These are phyloP conservation scores for Phytophthora tentaculata DNA, from an alignment of 352 stramenopile species.

Conservation along the genomic window DNA sequence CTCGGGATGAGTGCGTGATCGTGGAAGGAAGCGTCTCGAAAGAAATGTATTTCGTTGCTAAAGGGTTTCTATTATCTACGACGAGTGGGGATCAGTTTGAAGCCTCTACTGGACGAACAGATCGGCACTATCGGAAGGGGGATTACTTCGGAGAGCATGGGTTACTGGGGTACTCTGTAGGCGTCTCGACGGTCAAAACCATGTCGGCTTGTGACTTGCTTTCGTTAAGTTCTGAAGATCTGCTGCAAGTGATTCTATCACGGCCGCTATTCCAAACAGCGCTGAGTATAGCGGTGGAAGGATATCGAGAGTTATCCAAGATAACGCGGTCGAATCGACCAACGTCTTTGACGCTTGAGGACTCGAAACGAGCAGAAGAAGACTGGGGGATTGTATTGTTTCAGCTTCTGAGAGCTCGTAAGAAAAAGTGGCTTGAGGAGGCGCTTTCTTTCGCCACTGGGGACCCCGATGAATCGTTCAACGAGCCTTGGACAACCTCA, in stretches of 20 bases:
- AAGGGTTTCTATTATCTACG: conserved; percentile 47
- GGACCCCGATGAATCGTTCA: conserved; percentile 11
- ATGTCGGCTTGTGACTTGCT: conserved; percentile 31
- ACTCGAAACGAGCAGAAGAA: conserved; percentile 28
- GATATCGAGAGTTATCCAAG: conserved; percentile 53
- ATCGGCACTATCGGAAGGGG: conserved; percentile 40
- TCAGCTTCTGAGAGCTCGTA: conserved; percentile 36
- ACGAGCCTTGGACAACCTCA: conserved; percentile 37
- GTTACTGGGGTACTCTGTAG: conserved; percentile 61
- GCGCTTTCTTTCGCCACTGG: conserved; percentile 16
- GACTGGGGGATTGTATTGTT: conserved; percentile 55
- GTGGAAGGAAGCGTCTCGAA: conserved; percentile 69
- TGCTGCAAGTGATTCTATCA: conserved; percentile 54
- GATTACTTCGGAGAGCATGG: conserved; percentile 71
- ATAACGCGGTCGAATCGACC: conserved; percentile 5
- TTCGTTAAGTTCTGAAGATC: conserved; percentile 44
- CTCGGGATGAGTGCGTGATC: conserved; percentile 65
- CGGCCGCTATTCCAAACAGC: conserved; percentile 32
- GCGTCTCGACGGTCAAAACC: conserved; percentile 39
- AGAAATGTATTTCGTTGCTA: conserved; percentile 78
- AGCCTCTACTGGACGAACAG: neutral
- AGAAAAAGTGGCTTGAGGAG: conserved; percentile 47
- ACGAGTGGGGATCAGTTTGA: conserved; percentile 14
- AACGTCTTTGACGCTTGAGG: neutral
- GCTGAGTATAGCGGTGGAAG: conserved; percentile 48